Evolutionary conservation across 345 rosid genomes (phyloP).

Genomic region (Zanthoxylum bungeanum): DNA sequence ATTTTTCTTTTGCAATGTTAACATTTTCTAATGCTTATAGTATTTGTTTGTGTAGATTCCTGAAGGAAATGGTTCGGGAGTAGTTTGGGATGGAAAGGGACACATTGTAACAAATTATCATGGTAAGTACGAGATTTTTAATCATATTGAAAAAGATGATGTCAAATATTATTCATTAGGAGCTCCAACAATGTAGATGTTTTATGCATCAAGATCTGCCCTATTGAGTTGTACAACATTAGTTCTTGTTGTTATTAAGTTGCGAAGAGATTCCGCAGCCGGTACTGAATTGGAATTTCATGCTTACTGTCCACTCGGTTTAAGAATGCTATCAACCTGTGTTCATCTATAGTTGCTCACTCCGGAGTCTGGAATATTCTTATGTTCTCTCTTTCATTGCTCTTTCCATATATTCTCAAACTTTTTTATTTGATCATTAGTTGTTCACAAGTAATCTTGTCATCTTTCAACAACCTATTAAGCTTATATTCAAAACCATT

Average conservation of each 20-base stretch:
- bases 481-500: background rate
- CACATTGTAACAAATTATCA: slow-evolving; percentile 95
- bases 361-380: background rate
- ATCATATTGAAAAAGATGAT: background rate
- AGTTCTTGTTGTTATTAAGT: background rate
- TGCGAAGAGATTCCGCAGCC: background rate
- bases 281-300: background rate
- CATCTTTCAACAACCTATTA: background rate
- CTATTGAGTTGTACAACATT: background rate
- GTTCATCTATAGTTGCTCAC: background rate
- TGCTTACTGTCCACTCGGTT: background rate
- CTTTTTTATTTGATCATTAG: background rate
- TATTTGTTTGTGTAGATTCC: slow-evolving; percentile 56
- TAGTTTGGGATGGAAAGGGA: slow-evolving; percentile 86
- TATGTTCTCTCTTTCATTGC: background rate
- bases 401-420: background rate
- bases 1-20: background rate
- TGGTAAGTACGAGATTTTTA: slow-evolving; percentile 78
- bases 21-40: background rate
- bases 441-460: background rate
- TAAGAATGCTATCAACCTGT: background rate
- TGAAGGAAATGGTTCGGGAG: slow-evolving; percentile 99
- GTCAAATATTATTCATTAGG: background rate
- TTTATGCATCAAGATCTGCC: background rate
- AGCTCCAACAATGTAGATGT: background rate